phyloP scores from a whole-genome alignment of 495 filamentous ascomycete species.

The Xylaria nigripes region DNA sequence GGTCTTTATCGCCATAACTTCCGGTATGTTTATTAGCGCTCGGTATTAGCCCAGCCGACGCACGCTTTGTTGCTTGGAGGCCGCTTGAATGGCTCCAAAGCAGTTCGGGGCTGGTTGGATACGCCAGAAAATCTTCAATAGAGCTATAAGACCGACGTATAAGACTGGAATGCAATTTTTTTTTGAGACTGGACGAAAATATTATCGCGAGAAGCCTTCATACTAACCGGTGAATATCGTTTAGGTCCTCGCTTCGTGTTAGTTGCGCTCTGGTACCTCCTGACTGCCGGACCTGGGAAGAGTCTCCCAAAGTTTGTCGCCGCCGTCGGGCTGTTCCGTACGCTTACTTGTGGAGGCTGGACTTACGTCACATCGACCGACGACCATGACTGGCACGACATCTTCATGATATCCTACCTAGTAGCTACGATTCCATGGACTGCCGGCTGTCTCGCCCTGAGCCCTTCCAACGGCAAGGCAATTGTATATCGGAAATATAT shows the following conservation, averaged over 20 bases:
- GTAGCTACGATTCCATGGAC: slow-evolving; percentile 96
- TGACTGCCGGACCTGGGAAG: slow-evolving; percentile 68
- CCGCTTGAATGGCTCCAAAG: background rate
- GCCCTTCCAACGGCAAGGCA: slow-evolving; percentile 74
- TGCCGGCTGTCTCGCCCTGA: slow-evolving; percentile 77
- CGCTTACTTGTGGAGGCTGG: slow-evolving; percentile 94
- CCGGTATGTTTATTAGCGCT: slow-evolving; percentile 44
- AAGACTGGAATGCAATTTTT: background rate
- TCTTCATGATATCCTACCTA: slow-evolving; percentile 98
- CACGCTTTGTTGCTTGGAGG: background rate
- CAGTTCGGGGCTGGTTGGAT: background rate
- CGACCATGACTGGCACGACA: slow-evolving; percentile 97
- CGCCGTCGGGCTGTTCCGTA: slow-evolving; percentile 73
- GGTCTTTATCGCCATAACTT: slow-evolving; percentile 93
- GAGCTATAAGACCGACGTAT: background rate
- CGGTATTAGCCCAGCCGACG: background rate
- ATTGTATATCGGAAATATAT: slow-evolving; percentile 85
- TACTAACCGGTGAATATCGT: slow-evolving; percentile 3
- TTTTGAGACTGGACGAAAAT: background rate
- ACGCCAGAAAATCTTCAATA: background rate
- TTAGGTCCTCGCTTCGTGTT: slow-evolving; percentile 82
- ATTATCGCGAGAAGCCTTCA: background rate
- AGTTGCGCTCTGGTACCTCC: slow-evolving; percentile 84
- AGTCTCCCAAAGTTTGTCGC: slow-evolving; percentile 75
- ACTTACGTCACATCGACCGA: slow-evolving; percentile 98